Conservation (phyloP, 164 flowering plant species). For the Protea cynaroides region DNA sequence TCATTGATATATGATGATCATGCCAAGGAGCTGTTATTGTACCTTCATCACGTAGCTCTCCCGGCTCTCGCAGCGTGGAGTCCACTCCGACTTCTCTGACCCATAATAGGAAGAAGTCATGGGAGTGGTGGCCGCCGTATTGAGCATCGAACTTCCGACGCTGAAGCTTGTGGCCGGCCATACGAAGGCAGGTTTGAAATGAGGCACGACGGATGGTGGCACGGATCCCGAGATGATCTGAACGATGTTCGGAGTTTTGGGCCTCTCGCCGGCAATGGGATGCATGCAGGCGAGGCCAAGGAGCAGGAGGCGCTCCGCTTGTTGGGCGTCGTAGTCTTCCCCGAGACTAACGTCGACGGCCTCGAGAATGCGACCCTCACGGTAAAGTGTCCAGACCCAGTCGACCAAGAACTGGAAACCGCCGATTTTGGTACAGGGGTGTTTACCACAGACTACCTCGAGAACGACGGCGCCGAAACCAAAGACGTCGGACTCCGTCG, state of each 20-base stretch:
- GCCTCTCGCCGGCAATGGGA: background rate
- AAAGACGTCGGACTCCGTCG: conserved; percentile 15
- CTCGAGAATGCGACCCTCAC: background rate
- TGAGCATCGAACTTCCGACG: background rate
- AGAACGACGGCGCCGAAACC: conserved; percentile 12
- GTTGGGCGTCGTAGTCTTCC: background rate
- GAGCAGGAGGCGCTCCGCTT: background rate
- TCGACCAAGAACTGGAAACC: background rate
- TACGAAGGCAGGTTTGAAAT: background rate
- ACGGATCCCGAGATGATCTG: background rate
- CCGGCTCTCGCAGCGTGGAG: conserved; percentile 9
- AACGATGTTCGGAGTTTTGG: background rate
- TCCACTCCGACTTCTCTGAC: conserved; percentile 15
- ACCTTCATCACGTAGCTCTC: conserved; percentile 1
- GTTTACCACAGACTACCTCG: conserved; percentile 13
- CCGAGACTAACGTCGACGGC: background rate
- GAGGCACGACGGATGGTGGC: background rate
- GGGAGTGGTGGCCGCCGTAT: background rate
- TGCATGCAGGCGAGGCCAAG: background rate
- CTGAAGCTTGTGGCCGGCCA: background rate
- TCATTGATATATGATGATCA: background rate
- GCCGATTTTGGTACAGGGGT: background rate
- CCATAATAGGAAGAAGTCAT: background rate
- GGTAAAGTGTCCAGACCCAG: background rate
- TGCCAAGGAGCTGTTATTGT: conserved; percentile 8